A percentile compares a stretch with the other conserved stretches of the same genome.
phyloP scores from a whole-genome alignment of 768 basidiomycete genomes.

The Neoboletus magnificus region DNA sequence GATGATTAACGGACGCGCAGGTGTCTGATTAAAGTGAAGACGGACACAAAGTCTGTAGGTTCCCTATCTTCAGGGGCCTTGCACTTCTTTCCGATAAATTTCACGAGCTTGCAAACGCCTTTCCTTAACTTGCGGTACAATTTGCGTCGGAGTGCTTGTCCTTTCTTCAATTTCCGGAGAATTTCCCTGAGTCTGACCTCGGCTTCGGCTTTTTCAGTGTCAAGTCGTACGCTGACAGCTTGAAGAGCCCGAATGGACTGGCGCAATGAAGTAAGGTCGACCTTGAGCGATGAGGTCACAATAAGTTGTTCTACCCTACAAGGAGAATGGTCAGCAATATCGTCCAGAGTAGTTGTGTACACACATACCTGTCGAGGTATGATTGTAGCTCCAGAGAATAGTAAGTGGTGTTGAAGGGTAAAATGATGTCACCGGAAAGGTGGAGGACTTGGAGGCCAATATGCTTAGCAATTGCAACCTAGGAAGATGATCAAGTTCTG shows the following conservation, averaged over 20 bases:
- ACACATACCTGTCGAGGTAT: constrained; percentile 56
- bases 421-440: constrained; percentile 56
- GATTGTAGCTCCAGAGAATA: constrained; percentile 64
- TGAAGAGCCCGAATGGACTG: constrained; percentile 49
- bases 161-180: constrained; percentile 37
- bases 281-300: constrained; percentile 40
- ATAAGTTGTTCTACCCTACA: constrained; percentile 31
- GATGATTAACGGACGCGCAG: neutral
- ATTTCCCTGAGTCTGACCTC: constrained; percentile 48
- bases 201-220: constrained; percentile 55
- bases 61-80: constrained; percentile 4
- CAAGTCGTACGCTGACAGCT: constrained; percentile 50
- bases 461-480: constrained; percentile 67
- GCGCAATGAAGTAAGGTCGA: constrained; percentile 44
- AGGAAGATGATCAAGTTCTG: neutral
- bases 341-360: constrained; percentile 25
- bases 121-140: constrained; percentile 4
- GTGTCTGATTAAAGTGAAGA: neutral
- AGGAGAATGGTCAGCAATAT: neutral
- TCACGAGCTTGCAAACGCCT: constrained; percentile 36
- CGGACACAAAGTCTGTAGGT: constrained; percentile 12
- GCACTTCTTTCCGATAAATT: constrained; percentile 31
- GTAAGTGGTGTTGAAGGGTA: constrained; percentile 77
- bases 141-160: constrained; percentile 21
- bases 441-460: constrained; percentile 64